Conservation (phyloP, 108 stramenopile species). For the Conticribra weissflogii region DNA sequence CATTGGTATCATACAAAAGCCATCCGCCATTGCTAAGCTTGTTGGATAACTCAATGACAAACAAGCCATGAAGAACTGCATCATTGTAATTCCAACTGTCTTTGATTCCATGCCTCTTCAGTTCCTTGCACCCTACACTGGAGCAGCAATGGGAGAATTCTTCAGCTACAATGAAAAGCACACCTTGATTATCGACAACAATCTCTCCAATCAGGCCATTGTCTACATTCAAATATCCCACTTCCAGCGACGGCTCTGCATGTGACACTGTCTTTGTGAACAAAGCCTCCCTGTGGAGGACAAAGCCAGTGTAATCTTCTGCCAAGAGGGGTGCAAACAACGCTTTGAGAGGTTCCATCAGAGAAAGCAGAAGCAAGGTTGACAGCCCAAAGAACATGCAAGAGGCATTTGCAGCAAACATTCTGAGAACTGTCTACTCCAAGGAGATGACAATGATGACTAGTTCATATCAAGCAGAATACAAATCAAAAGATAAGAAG, state of each 20-base stretch:
- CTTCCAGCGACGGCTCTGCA: conserved; percentile 99
- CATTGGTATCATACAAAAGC: conserved; percentile 99
- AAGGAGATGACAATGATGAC: too few relatives aligned
- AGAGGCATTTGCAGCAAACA: too few relatives aligned
- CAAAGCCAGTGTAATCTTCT: too few relatives aligned
- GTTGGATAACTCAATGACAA: conserved; percentile 98
- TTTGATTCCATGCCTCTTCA: conserved; percentile 99
- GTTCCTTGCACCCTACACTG: conserved; percentile 99
- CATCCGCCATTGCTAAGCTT: conserved; percentile 99
- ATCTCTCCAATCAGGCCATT: conserved; percentile 98
- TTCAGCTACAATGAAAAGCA: conserved; percentile 99
- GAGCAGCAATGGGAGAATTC: conserved; percentile 99
- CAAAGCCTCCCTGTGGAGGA: too few relatives aligned
- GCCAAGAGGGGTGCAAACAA: too few relatives aligned
- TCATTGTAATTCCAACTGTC: conserved; percentile 98
- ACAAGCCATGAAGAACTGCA: conserved; percentile 97
- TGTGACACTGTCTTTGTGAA: too few relatives aligned
- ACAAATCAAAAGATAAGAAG: too few relatives aligned
- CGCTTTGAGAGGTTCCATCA: too few relatives aligned
- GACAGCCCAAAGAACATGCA: too few relatives aligned
- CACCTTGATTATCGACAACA: conserved; percentile 99
- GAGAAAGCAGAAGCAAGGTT: too few relatives aligned
- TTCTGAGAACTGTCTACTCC: too few relatives aligned
- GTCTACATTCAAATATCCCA: conserved; percentile 99
- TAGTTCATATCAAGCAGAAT: too few relatives aligned